Conservation (phyloP, 192 early-diverging fungal genomes). For the Helicostylum pulchrum region DNA sequence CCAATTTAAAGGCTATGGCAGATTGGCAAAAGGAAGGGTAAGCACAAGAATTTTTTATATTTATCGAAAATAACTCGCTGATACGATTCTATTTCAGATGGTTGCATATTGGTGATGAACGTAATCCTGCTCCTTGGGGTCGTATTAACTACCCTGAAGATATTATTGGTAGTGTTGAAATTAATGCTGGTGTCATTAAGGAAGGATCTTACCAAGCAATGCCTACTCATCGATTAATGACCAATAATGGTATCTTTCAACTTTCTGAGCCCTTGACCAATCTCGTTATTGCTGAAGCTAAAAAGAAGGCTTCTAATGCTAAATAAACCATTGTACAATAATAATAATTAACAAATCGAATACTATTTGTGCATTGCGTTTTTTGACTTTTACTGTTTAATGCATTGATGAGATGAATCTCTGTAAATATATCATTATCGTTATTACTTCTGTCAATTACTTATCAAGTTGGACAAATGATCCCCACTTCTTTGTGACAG, state of each 20-base stretch:
- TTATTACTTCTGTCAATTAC: too few species aligned
- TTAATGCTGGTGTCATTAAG: slow-evolving; percentile 47
- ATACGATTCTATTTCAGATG: slow-evolving; percentile 18
- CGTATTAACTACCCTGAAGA: slow-evolving; percentile 59
- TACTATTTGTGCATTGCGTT: too few species aligned
- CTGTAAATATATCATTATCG: too few species aligned
- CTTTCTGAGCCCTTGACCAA: slow-evolving; percentile 47
- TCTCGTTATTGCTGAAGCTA: slow-evolving; percentile 26
- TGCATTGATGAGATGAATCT: too few species aligned
- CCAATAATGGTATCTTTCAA: slow-evolving; percentile 48
- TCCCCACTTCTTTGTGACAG: too few species aligned
- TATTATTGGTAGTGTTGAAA: slow-evolving; percentile 57
- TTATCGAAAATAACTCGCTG: too few species aligned
- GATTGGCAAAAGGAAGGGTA: slow-evolving; percentile 43
- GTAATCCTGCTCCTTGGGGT: slow-evolving; percentile 40
- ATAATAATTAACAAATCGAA: too few species aligned
- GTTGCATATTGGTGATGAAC: slow-evolving; percentile 39
- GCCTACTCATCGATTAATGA: slow-evolving; percentile 56
- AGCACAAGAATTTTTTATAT: too few species aligned
- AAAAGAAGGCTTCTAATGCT: slow-evolving; percentile 2
- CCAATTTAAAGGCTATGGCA: slow-evolving; percentile 33
- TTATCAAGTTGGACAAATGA: too few species aligned
- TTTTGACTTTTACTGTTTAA: too few species aligned
- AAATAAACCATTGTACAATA: too few species aligned
- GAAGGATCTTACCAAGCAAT: slow-evolving; percentile 51